Evolutionary conservation across 2,329 filamentous ascomycete genomes (phyloP).

Genomic region (Pseudogymnoascus sp.): DNA sequence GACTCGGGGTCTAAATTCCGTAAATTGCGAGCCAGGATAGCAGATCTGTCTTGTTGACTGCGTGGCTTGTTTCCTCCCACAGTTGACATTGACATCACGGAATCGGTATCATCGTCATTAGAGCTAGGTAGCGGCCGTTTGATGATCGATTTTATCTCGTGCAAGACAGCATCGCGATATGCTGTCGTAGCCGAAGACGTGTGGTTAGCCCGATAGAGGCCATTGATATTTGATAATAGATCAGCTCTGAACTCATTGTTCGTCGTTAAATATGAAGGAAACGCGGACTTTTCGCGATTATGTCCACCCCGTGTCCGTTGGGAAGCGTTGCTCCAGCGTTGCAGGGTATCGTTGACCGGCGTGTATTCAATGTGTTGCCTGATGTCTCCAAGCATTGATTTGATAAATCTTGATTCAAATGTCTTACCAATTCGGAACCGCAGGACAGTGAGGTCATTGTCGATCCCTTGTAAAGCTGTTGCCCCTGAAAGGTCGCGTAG

Average conservation of each 20-base stretch:
- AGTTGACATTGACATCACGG: conserved; percentile 78
- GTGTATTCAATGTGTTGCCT: conserved; percentile 70
- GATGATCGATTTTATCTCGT: conserved; percentile 80
- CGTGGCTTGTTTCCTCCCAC: conserved; percentile 56
- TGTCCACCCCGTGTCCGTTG: conserved; percentile 62
- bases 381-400: conserved; percentile 69
- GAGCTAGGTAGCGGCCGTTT: conserved; percentile 81
- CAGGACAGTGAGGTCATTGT: conserved; percentile 65
- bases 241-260: conserved; percentile 62
- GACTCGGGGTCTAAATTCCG: conserved; percentile 74
- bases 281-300: conserved; percentile 55
- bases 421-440: conserved; percentile 76
- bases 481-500: conserved; percentile 66
- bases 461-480: conserved; percentile 71
- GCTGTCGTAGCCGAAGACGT: conserved; percentile 72
- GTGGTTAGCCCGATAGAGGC: conserved; percentile 73
- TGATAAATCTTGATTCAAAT: conserved; percentile 74
- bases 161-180: conserved; percentile 74
- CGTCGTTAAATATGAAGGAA: conserved; percentile 71
- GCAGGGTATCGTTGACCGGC: conserved; percentile 62
- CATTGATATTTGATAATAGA: conserved; percentile 62
- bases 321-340: conserved; percentile 74
- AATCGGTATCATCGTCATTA: conserved; percentile 87
- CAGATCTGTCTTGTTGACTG: conserved; percentile 81
- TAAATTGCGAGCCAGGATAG: conserved; percentile 78